Base-by-base conservation (phyloP, 768 basidiomycete genomes). In the Phanerochaete sordida region DNA sequence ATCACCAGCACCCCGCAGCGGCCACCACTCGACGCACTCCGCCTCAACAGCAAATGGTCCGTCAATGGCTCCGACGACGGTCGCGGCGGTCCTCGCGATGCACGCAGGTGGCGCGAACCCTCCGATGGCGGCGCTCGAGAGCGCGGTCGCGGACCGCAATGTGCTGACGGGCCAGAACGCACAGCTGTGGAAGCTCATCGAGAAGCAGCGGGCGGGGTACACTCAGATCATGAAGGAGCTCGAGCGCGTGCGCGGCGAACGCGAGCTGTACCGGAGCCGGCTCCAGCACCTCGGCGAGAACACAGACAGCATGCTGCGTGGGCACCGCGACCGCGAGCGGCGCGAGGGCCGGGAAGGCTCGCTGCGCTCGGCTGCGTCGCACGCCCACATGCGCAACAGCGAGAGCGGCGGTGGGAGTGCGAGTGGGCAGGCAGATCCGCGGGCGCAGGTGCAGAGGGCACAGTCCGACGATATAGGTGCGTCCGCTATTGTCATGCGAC, bases 161-260 rank as follows among this genome's bases (percentile, higher is more conserved):
- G 74, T 77, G 43, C 83, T 95, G 52, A 84, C 88, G 12, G 74
- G 84, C 3, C 94, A 96, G 77, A 96, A 96, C 71, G 76, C 86
- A 16, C 93, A 95, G 75, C 84, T 96, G 23, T 96, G 95, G 95
- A 95, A 95, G 73, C 82, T 95, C 63, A 88, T 96, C 69, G 93
- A 95, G 80, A 95, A 94, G 72, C 92, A 95, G 72, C 83, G 92
- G 57, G 73, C 84, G 23, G 90, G 86, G n/a, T 91, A 91, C 69
- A 84, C 82, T 61, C 85, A 89, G 58, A 83, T 92, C 57, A 77
- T 89, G 71, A 91, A 91, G 74, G 93, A 96, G 66, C 79, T 93
- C 46, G 93, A 95, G 65, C 84, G 94, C 57, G 82, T 96, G 53
- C 81, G 94, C 15, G 77, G 77, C 12, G 94, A 96, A 70, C 83